Conservation (phyloP, 352 stramenopile genomes). For the Phytophthora colocasiae region DNA sequence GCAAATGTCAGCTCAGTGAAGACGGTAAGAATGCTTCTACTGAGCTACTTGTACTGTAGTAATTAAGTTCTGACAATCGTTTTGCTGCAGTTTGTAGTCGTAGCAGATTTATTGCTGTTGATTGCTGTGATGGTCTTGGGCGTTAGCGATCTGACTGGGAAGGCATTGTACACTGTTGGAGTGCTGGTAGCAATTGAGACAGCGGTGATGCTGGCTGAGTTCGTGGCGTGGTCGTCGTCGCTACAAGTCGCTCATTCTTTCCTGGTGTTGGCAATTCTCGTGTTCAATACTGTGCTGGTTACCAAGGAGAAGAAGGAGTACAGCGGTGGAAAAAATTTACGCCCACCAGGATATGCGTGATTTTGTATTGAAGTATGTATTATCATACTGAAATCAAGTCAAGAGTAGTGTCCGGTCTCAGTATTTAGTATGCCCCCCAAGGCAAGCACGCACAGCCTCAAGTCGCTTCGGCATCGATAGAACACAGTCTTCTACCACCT, state of each 20-base stretch:
- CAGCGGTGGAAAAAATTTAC: too few species aligned
- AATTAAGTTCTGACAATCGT: too few species aligned
- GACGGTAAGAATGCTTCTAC: slow-evolving; percentile 21
- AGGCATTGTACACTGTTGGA: slow-evolving; percentile 45
- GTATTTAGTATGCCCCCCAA: too few species aligned
- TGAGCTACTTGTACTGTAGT: not conserved
- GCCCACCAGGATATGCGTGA: too few species aligned
- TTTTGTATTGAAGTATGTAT: too few species aligned
- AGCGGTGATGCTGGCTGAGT: slow-evolving; percentile 44
- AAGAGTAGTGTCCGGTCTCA: too few species aligned
- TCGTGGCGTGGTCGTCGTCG: slow-evolving; percentile 40
- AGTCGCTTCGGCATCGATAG: too few species aligned
- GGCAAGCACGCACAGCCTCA: too few species aligned
- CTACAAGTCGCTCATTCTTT: slow-evolving; percentile 47
- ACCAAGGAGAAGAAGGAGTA: slow-evolving; percentile 40
- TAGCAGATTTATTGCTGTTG: slow-evolving; percentile 51
- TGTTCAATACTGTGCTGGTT: slow-evolving; percentile 36
- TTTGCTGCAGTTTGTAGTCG: slow-evolving; percentile 52
- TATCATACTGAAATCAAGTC: too few species aligned
- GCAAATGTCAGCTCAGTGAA: slow-evolving; percentile 31
- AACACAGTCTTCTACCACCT: too few species aligned
- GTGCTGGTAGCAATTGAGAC: slow-evolving; percentile 52
- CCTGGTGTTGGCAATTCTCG: slow-evolving; percentile 40
- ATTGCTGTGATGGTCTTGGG: slow-evolving; percentile 53
- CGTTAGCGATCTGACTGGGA: slow-evolving; percentile 39